A percentile compares a stretch with the other conserved stretches of the same genome.
Evolutionary conservation across 345 rosid genomes (phyloP).

Genomic region (Populus simonii): DNA sequence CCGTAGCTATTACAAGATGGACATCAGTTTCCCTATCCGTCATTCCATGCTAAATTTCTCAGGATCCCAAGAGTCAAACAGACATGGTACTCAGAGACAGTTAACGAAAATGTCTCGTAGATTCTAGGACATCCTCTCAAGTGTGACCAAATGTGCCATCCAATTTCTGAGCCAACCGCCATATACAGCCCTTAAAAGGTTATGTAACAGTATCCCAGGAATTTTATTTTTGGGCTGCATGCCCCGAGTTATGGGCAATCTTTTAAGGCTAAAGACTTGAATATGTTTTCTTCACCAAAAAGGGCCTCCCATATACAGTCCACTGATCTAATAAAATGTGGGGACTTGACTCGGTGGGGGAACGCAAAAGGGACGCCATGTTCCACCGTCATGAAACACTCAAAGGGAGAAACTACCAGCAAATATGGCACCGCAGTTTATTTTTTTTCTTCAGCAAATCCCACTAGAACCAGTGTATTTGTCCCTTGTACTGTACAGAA

Average conservation of each 20-base stretch:
- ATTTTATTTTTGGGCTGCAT: neutral
- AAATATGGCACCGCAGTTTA: neutral
- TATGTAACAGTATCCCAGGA: neutral
- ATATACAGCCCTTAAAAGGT: neutral
- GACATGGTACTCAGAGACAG: neutral
- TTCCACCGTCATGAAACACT: constrained; percentile 26
- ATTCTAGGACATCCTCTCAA: neutral
- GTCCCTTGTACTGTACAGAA: constrained; percentile 12
- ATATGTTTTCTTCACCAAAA: neutral
- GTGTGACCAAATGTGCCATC: neutral
- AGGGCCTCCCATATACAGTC: neutral
- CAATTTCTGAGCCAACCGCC: neutral
- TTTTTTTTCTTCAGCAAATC: neutral
- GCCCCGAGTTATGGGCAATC: neutral
- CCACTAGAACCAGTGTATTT: constrained; percentile 21
- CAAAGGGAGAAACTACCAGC: neutral
- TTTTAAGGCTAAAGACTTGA: neutral
- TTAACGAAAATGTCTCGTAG: no score
- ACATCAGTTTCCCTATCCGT: no score
- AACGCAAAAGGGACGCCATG: constrained; percentile 9
- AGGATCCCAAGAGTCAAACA: no score
- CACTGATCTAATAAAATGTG: neutral
- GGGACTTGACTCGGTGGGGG: constrained; percentile 7
- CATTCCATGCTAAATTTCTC: no score
- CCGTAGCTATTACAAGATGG: no score